A percentile compares a stretch with the other conserved stretches of the same genome.
Evolutionary conservation across 108 stramenopile species (phyloP).

Genomic region (Nannochloropsis salina): DNA sequence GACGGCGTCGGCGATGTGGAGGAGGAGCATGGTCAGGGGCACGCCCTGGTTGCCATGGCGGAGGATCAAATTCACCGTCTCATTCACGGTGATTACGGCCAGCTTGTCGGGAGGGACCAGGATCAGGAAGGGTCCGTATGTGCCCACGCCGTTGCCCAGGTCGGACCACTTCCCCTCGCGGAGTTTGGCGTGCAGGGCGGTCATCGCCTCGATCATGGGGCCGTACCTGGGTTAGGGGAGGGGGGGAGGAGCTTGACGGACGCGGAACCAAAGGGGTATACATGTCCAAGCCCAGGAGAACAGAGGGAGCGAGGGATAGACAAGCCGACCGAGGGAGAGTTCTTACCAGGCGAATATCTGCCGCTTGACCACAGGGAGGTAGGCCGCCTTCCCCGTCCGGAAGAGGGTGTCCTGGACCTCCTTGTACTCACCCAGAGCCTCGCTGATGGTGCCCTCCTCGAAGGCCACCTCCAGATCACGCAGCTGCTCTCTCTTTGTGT

Average conservation of each 20-base stretch:
- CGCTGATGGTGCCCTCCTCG: background rate
- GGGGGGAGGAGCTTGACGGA: background rate
- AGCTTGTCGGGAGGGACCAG: slow-evolving; percentile 47
- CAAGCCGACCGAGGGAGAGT: background rate
- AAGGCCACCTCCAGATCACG: background rate
- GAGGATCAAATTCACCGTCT: background rate
- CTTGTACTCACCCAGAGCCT: background rate
- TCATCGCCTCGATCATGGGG: background rate
- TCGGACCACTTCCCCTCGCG: slow-evolving; percentile 10
- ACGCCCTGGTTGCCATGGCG: background rate
- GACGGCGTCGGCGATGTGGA: background rate
- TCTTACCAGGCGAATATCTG: slow-evolving; percentile 15
- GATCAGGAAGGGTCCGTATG: slow-evolving; percentile 44
- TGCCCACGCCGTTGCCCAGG: slow-evolving; percentile 10
- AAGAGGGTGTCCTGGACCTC: background rate
- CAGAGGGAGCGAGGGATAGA: background rate
- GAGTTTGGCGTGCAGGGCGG: background rate
- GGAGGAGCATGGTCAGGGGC: slow-evolving; percentile 19
- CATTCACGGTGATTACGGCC: slow-evolving; percentile 35
- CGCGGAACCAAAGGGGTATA: background rate
- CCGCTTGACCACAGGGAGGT: background rate
- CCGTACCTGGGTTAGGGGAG: background rate
- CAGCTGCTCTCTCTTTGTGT: background rate
- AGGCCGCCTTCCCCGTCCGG: background rate
- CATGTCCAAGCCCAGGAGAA: background rate